Conservation (phyloP, 495 filamentous ascomycete species). For the Penicillium arizonense region DNA sequence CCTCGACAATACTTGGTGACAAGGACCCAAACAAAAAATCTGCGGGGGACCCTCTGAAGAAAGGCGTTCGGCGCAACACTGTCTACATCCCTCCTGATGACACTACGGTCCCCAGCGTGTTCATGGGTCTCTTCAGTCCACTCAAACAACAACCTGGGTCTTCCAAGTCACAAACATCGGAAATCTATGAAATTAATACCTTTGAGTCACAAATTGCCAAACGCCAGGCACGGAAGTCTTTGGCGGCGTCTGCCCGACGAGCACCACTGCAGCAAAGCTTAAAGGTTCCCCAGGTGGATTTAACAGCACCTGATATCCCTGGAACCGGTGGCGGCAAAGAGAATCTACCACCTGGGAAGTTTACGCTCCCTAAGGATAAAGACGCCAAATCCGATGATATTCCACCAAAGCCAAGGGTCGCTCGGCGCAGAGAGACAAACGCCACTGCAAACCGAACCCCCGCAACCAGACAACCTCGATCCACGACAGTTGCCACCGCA, state of each 20-base stretch:
- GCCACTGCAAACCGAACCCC: neutral
- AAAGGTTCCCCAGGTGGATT: conserved; percentile 31
- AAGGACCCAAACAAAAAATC: neutral
- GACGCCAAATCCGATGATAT: neutral
- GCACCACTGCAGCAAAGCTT: conserved; percentile 38
- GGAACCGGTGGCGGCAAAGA: conserved; percentile 49
- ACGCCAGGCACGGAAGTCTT: conserved; percentile 27
- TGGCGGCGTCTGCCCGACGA: conserved; percentile 25
- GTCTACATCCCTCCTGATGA: conserved; percentile 45
- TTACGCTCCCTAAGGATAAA: conserved; percentile 18
- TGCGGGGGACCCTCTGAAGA: conserved; percentile 22
- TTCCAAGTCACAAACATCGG: neutral
- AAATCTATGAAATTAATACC: conserved; percentile 23
- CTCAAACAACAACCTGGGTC: conserved; percentile 18
- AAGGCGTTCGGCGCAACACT: conserved; percentile 33
- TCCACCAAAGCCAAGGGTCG: neutral
- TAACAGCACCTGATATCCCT: conserved; percentile 28
- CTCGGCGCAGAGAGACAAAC: neutral
- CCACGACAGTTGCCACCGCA: neutral
- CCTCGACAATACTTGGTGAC: conserved; percentile 15
- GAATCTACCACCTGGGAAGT: conserved; percentile 41
- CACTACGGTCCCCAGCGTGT: conserved; percentile 37
- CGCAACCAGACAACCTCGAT: neutral
- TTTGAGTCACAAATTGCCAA: conserved; percentile 27
- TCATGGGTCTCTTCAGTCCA: conserved; percentile 43